Percentiles rank a stretch among this genome's conserved stretches.
phyloP scores from a whole-genome alignment of 2,329 filamentous ascomycete genomes.

The Trichoderma atrobrunneum region DNA sequence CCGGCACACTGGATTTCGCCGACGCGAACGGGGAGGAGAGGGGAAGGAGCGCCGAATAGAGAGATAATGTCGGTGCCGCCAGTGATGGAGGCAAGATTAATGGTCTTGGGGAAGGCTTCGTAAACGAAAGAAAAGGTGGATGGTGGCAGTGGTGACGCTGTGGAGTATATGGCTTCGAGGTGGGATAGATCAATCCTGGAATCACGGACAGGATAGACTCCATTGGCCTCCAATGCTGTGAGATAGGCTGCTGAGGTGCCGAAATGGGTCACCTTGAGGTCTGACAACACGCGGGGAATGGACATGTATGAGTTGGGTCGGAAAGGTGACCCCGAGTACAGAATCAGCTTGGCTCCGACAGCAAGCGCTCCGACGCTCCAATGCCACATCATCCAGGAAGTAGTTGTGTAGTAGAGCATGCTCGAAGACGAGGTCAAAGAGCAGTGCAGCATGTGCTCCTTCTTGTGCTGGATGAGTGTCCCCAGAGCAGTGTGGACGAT shows the following conservation, averaged over 20 bases:
- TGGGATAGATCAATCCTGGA: constrained; percentile 55
- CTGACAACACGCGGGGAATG: constrained; percentile 77
- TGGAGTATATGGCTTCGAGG: constrained; percentile 87
- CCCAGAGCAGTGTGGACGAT: constrained; percentile 91
- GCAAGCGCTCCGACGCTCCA: constrained; percentile 88
- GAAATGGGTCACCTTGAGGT: constrained; percentile 83
- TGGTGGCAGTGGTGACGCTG: constrained; percentile 85
- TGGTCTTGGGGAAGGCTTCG: constrained; percentile 69
- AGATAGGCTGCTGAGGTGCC: constrained; percentile 94
- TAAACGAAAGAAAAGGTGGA: constrained; percentile 93
- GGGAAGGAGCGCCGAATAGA: constrained; percentile 83
- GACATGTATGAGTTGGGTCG: constrained; percentile 73
- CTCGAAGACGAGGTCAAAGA: constrained; percentile 70
- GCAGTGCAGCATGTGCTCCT: constrained; percentile 86
- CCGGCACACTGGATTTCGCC: constrained; percentile 77
- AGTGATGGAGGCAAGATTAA: constrained; percentile 91
- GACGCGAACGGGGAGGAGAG: constrained; percentile 66
- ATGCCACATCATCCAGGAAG: constrained; percentile 99
- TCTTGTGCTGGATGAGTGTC: constrained; percentile 93
- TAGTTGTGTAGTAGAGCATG: constrained; percentile 91
- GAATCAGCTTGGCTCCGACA: constrained; percentile 74
- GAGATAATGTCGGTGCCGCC: constrained; percentile 97
- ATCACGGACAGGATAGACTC: constrained; percentile 55
- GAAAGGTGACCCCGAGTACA: constrained; percentile 94
- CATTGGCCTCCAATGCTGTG: constrained; percentile 80